Conservation (phyloP, 2,329 filamentous ascomycete genomes). For the Phoma sp. region DNA sequence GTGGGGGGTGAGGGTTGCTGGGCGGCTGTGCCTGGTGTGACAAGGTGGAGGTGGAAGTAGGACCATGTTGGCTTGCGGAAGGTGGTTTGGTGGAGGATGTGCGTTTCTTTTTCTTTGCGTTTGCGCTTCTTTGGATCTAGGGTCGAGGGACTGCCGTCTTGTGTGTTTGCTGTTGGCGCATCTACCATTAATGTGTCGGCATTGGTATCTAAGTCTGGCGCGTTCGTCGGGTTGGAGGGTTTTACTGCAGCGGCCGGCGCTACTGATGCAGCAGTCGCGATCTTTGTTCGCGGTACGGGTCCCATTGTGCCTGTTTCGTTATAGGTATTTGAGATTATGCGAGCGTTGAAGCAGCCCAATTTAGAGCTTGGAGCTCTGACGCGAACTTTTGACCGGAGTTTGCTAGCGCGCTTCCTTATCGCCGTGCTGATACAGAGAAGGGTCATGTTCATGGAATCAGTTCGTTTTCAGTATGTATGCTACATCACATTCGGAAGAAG, state of each 20-base stretch:
- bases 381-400: slow-evolving; percentile 31
- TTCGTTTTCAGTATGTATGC: not conserved
- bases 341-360: not conserved
- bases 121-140: slow-evolving; percentile 24
- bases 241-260: not conserved
- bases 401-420: slow-evolving; percentile 27
- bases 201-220: not conserved
- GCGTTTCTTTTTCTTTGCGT: slow-evolving; percentile 21
- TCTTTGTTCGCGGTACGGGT: not conserved
- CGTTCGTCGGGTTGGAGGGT: not conserved
- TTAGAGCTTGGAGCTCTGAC: slow-evolving; percentile 14
- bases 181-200: slow-evolving; percentile 11
- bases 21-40: slow-evolving; percentile 21
- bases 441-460: too few relatives aligned
- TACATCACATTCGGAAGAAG: not conserved
- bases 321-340: too few relatives aligned
- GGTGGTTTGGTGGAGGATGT: slow-evolving; percentile 46
- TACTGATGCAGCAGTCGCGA: not conserved
- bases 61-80: slow-evolving; percentile 48
- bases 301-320: slow-evolving; percentile 1
- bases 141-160: not conserved
- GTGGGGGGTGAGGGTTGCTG: slow-evolving; percentile 2
- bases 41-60: slow-evolving; percentile 52
- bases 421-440: slow-evolving; percentile 3
- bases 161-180: not conserved